phyloP scores from a whole-genome alignment of 2,329 filamentous ascomycete genomes.

The Shiraia bambusicola region DNA sequence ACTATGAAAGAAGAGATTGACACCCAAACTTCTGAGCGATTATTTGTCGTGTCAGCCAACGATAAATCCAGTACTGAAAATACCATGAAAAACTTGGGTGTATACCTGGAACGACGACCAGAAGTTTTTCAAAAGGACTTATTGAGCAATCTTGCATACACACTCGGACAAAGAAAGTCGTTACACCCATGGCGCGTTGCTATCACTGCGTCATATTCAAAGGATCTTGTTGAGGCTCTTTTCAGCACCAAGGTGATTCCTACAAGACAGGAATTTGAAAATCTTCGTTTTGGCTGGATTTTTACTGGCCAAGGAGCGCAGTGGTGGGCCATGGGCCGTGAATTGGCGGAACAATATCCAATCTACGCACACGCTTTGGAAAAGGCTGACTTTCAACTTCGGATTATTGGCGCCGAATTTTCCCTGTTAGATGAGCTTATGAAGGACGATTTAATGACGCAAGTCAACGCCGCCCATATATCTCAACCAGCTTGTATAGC shows the following conservation, averaged over 20 bases:
- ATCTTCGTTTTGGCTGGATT: conserved; percentile 23
- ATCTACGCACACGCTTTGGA: conserved; percentile 10
- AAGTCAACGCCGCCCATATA: conserved; percentile 22
- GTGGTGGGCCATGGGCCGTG: conserved; percentile 36
- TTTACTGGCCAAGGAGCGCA: conserved; percentile 41
- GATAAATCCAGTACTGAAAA: conserved; percentile 20
- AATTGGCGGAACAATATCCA: conserved; percentile 13
- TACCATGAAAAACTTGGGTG: conserved; percentile 23
- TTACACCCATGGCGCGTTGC: conserved; percentile 26
- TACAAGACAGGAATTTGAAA: conserved; percentile 20
- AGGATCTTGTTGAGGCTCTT: conserved; percentile 18
- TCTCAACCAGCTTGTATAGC: conserved; percentile 34
- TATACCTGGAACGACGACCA: conserved; percentile 29
- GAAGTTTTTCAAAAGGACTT: conserved; percentile 30
- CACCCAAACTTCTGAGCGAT: conserved; percentile 13
- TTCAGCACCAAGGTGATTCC: conserved; percentile 20
- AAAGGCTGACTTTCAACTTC: conserved; percentile 4
- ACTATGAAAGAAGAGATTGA: conserved; percentile 27
- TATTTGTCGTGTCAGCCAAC: conserved; percentile 24
- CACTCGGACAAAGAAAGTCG: conserved; percentile 25
- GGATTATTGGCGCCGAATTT: conserved; percentile 3
- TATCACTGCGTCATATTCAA: conserved; percentile 13
- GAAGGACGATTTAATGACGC: conserved; percentile 20
- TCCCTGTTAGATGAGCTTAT: conserved; percentile 23
- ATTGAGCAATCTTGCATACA: conserved; percentile 29